Conservation (phyloP, 768 basidiomycete species). For the Hericium rajendrae region DNA sequence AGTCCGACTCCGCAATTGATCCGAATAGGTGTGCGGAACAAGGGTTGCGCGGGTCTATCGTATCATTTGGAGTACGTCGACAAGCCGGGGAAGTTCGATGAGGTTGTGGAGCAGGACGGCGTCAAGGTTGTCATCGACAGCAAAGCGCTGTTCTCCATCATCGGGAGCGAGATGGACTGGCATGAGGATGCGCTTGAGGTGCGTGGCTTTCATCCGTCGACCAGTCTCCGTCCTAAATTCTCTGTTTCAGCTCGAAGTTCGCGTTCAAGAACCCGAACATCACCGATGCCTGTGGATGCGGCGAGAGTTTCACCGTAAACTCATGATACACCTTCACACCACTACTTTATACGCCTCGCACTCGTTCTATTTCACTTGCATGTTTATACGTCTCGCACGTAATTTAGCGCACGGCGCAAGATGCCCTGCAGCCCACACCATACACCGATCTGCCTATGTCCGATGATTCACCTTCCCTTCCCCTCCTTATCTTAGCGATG, state of each 20-base stretch:
- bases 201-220: conserved; percentile 20
- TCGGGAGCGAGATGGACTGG: conserved; percentile 99
- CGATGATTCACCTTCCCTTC: no score
- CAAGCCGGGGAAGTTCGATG: conserved; percentile 83
- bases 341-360: background rate
- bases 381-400: background rate
- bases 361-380: conserved; percentile 1
- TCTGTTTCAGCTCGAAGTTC: conserved; percentile 55
- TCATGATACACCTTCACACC: conserved; percentile 12
- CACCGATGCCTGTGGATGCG: conserved; percentile 90
- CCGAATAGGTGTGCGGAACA: conserved; percentile 91
- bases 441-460: conserved; percentile 2
- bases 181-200: conserved; percentile 89
- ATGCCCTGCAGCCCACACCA: background rate
- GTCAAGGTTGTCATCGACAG: conserved; percentile 91
- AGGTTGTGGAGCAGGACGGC: conserved; percentile 92
- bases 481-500: background rate
- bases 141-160: conserved; percentile 95
- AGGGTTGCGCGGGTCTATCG: conserved; percentile 88
- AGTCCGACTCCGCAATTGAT: conserved; percentile 86
- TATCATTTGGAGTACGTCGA: conserved; percentile 97
- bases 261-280: conserved; percentile 88
- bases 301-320: conserved; percentile 76
- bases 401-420: conserved; percentile 2
- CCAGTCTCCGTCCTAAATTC: background rate